These are phyloP conservation scores for Lotus japonicus DNA, from an alignment of 306 rosid genomes.

Conservation along the genomic window DNA sequence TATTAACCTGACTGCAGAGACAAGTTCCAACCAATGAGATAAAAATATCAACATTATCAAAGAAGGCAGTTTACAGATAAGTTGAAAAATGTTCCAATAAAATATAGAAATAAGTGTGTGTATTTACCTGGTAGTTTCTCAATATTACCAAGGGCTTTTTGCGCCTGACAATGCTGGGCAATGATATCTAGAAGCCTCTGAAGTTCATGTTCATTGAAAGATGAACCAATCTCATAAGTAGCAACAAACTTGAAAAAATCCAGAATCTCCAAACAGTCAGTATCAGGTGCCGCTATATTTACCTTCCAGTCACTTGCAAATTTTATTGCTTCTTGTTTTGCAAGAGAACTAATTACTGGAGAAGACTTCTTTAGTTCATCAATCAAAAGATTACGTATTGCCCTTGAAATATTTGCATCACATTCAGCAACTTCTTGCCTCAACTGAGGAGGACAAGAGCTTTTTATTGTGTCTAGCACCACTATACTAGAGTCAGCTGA, in stretches of 20 bases:
- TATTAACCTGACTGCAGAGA: too few relatives aligned
- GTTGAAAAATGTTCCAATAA: background rate
- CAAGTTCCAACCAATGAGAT: too few relatives aligned
- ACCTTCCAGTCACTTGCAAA: conserved; percentile 4
- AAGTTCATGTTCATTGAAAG: background rate
- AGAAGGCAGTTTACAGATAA: background rate
- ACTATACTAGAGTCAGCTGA: conserved; percentile 1
- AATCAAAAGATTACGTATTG: conserved; percentile 3
- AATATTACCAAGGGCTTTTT: conserved; percentile 14
- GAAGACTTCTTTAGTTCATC: background rate
- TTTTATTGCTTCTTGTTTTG: conserved; percentile 5
- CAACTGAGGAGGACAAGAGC: background rate
- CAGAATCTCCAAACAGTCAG: background rate
- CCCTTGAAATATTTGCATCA: background rate
- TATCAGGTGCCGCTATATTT: background rate
- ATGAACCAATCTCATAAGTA: conserved; percentile 17
- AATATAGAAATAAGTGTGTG: background rate
- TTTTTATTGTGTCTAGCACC: conserved; percentile 11
- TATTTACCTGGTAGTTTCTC: conserved; percentile 34
- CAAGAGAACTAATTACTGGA: background rate
- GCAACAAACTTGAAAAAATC: conserved; percentile 10
- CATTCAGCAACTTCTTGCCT: conserved; percentile 1
- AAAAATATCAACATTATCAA: too few relatives aligned
- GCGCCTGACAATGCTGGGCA: conserved; percentile 26
- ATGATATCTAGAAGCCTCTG: conserved; percentile 12